These are phyloP conservation scores for Smittium mucronatum DNA, from an alignment of 371 early-diverging fungal genomes.

Conservation along the genomic window DNA sequence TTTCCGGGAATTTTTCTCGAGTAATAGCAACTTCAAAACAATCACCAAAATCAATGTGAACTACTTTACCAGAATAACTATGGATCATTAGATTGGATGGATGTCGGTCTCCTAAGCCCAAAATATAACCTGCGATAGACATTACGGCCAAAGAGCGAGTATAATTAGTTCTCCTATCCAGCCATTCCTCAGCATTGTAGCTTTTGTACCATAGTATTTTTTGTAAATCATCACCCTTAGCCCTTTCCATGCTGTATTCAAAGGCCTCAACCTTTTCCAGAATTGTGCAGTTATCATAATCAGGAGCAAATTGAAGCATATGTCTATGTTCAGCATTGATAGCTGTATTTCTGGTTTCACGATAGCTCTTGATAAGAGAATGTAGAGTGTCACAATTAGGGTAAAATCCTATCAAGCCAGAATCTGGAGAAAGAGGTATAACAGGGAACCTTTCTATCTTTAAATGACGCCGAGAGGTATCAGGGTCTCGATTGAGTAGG, in stretches of 20 bases:
- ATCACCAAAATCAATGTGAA: constrained; percentile 99
- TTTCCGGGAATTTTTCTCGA: constrained; percentile 94
- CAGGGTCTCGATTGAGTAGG: constrained; percentile 68
- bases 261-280: constrained; percentile 96
- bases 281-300: constrained; percentile 80
- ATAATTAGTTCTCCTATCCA: constrained; percentile 90
- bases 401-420: constrained; percentile 95
- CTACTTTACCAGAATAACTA: constrained; percentile 80
- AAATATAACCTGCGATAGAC: constrained; percentile 97
- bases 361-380: constrained; percentile 76
- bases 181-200: constrained; percentile 90
- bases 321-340: constrained; percentile 87
- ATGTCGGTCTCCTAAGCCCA: constrained; percentile 96
- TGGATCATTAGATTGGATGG: constrained; percentile 97
- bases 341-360: constrained; percentile 74
- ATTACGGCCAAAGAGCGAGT: constrained; percentile 92
- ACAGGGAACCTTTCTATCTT: constrained; percentile 87
- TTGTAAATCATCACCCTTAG: constrained; percentile 89
- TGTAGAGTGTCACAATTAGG: constrained; percentile 91
- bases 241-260: constrained; percentile 85
- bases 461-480: constrained; percentile 86
- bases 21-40: constrained; percentile 98
- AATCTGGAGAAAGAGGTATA: constrained; percentile 91
- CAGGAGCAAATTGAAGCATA: constrained; percentile 92
- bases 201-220: constrained; percentile 93